Evolutionary conservation across 306 rosid genomes (phyloP).

Genomic region (Gastrolobium villosum): DNA sequence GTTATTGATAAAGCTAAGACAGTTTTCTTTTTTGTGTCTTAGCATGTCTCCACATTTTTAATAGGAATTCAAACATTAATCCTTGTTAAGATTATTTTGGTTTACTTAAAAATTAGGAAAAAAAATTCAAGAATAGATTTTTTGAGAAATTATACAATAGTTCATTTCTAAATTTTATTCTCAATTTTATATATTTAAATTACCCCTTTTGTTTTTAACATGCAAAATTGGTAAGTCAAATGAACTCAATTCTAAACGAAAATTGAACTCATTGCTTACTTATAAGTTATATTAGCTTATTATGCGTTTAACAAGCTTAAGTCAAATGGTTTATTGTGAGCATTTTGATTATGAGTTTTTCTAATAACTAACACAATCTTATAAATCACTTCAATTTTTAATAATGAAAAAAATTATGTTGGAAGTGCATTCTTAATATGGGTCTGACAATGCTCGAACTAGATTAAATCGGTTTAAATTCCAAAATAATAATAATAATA

Average conservation of each 20-base stretch:
- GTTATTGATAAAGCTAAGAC: neutral
- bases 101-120: neutral
- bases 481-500: too few species aligned
- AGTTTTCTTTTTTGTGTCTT: constrained; percentile 12
- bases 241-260: too few species aligned
- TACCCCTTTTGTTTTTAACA: neutral
- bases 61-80: neutral
- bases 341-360: neutral
- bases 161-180: neutral
- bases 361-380: neutral
- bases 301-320: neutral
- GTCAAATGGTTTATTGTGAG: neutral
- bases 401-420: too few species aligned
- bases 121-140: neutral
- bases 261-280: neutral
- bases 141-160: neutral
- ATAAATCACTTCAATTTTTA: too few species aligned
- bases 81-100: neutral
- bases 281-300: neutral
- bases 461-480: too few species aligned
- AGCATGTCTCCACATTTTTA: constrained; percentile 1
- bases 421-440: too few species aligned
- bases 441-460: too few species aligned
- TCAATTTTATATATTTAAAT: too few species aligned
- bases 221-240: too few species aligned